Conservation (phyloP, 1,284 basidiomycete species). For the Tremellales sp. region DNA sequence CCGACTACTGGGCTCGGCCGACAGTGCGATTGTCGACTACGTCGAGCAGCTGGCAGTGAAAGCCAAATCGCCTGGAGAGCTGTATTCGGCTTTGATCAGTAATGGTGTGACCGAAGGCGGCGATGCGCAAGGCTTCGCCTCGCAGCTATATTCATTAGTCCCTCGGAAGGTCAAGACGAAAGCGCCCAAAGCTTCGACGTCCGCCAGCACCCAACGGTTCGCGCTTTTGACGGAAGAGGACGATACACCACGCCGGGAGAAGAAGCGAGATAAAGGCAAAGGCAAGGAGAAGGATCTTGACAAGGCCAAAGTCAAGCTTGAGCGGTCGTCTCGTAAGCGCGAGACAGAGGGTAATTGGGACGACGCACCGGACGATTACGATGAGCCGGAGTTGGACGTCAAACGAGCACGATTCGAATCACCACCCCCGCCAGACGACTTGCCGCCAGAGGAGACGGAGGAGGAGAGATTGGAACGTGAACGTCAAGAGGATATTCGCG, state of each 20-base stretch:
- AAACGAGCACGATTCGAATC: slow-evolving; percentile 44
- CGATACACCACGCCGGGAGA: slow-evolving; percentile 27
- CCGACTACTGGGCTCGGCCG: slow-evolving; percentile 71
- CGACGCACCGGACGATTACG: slow-evolving; percentile 62
- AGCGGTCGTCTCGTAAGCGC: slow-evolving; percentile 65
- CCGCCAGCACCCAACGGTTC: slow-evolving; percentile 62
- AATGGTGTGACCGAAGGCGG: slow-evolving; percentile 75
- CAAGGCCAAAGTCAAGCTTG: slow-evolving; percentile 53
- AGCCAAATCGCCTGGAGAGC: slow-evolving; percentile 71
- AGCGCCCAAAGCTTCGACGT: slow-evolving; percentile 26
- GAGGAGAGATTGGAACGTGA: slow-evolving; percentile 68
- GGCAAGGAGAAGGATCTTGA: slow-evolving; percentile 54
- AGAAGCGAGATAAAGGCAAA: slow-evolving; percentile 46
- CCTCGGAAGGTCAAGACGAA: slow-evolving; percentile 71
- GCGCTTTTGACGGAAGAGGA: slow-evolving; percentile 75
- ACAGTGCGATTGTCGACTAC: slow-evolving; percentile 77
- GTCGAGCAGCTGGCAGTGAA: slow-evolving; percentile 77
- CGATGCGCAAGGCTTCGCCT: slow-evolving; percentile 73
- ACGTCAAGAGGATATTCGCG: slow-evolving; percentile 70
- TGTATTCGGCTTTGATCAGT: slow-evolving; percentile 68
- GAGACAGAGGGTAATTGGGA: slow-evolving; percentile 56
- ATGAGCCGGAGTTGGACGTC: slow-evolving; percentile 60
- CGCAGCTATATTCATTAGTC: slow-evolving; percentile 68
- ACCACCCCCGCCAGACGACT: slow-evolving; percentile 27
- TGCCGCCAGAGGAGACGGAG: slow-evolving; percentile 54